A percentile compares a stretch with the other conserved stretches of the same genome.
Evolutionary conservation across 2,329 filamentous ascomycete genomes (phyloP).

Genomic region (Alternaria alternata): DNA sequence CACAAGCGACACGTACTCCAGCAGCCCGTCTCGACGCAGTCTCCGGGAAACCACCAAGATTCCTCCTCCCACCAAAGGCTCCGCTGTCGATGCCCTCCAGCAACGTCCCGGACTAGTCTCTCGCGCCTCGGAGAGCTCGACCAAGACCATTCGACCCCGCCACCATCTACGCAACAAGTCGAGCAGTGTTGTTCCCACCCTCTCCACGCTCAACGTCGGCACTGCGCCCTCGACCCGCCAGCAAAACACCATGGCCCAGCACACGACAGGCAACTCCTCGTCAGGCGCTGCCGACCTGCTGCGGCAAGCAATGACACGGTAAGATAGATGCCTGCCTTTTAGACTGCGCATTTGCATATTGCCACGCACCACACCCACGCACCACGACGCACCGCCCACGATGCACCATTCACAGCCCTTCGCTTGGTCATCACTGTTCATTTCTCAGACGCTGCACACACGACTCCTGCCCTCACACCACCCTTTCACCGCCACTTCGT

Average conservation of each 20-base stretch:
- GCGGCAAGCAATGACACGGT: slow-evolving; percentile 67
- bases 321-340: slow-evolving; percentile 41
- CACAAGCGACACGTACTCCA: slow-evolving; percentile 19
- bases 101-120: slow-evolving; percentile 44
- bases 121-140: slow-evolving; percentile 40
- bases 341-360: background rate
- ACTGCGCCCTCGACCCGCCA: slow-evolving; percentile 40
- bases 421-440: slow-evolving; percentile 20
- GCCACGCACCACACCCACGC: slow-evolving; percentile 3
- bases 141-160: slow-evolving; percentile 41
- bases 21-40: slow-evolving; percentile 26
- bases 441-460: slow-evolving; percentile 38
- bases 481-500: slow-evolving; percentile 18
- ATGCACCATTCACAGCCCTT: slow-evolving; percentile 17
- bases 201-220: slow-evolving; percentile 49
- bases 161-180: slow-evolving; percentile 49
- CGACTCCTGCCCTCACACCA: slow-evolving; percentile 13
- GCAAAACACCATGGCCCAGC: slow-evolving; percentile 43
- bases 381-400: background rate
- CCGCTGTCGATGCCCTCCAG: slow-evolving; percentile 41
- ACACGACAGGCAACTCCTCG: slow-evolving; percentile 51
- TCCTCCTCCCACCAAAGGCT: slow-evolving; percentile 23
- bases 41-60: slow-evolving; percentile 29
- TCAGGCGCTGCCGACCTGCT: slow-evolving; percentile 65
- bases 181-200: slow-evolving; percentile 55